Evolutionary conservation across 75 land plant species (phyloP), one percentile per base, ranked within the genome.

Genomic region (Azolla pinnata): DNA sequence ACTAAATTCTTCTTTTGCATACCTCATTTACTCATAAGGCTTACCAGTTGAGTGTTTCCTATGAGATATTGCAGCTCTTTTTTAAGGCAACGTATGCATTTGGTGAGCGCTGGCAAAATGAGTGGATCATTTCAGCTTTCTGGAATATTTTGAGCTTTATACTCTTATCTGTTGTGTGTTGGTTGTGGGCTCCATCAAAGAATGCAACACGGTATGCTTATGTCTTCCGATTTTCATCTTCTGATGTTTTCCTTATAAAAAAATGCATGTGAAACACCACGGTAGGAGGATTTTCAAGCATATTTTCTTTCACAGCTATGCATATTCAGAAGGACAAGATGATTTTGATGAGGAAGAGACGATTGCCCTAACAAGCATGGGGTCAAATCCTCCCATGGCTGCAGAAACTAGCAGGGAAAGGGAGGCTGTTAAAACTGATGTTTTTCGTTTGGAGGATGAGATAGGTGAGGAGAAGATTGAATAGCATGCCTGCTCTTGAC

Each of bases 81-180:
- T 84, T 81, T 67, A 84, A 81, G 75, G 81, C 81, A 38, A 56
- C 76, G 17, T 85, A 84, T 38, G 78, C 84, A 27, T 58, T 81
- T 46, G 76, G 81, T 57, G 85, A 81, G 57, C 62, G 77, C 1
- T 84, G 87, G 87, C 65, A 68, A 60, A 72, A 62, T 51, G 81
- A 81, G 18, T 84, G 87, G 87, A 74, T 84, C 16, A 81, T 84
- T 8, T 72, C 78, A 45, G 87, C 84, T 25, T 81, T 84, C 65
- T 84, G 87, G 87, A 74, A 74, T 57, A 46, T 75, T 40, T 77
- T 84, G 40, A 61, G 81, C 1, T 84, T 64, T 54, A 29, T 66
- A 45, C 67, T 84, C 19, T 60, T 84, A 61, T 62, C 47, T 28
- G 65, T 78, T 4, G 68, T 84, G 19, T 84, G 87, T 61, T 47